Evolutionary conservation across 176 grass and related monocot species (phyloP), one percentile per base, ranked within the genome.

Genomic region (Dendrocalamus sinicus): DNA sequence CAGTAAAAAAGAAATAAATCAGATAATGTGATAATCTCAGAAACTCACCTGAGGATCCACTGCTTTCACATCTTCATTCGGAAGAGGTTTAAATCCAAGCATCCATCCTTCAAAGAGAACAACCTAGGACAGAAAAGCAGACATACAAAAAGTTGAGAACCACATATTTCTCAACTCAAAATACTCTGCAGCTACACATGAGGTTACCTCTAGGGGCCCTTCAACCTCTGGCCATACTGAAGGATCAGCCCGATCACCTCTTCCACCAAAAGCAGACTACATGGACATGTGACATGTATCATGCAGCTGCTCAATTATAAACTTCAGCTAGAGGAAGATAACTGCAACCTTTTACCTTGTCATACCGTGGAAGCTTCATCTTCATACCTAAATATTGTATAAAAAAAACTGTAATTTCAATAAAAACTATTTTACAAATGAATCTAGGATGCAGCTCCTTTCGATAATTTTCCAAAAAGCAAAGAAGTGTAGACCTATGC

Each of bases 61-160:
- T 73, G 81, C 88, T 90, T 94, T 93, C 40, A 94, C 97, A 88
- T 78, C 90, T 84, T 96, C 97, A 88, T 91, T 92, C 48, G 90
- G 88, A 92, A 94, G 94, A 83, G 92, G 94, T 87, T 93, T 99
- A 85, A 99, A 99, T 73, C 97, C 97, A 89, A 99, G 97, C 97
- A 99, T 99, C 97, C 97, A 96, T 76, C 97, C 97, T 90, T 99
- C 97, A 88, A 99, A 99, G 10, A 99, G 86, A 85, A 99, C 83
- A 85, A 96, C 92, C 97, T 99, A 86, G 41, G 82, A 61, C 43
- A 91, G 45, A 32, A 73, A 67, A 91, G 16, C 57, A 87, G 55
- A 73, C 60, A 88, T 51, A 45, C 16, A 20, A 41, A 72, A 63
- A 71, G 70, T 52, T 86, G 55, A 90, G 55, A 83, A 79, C 54